Conservation (phyloP, 805 yeast genomes). For the Lipomyces sp. region DNA sequence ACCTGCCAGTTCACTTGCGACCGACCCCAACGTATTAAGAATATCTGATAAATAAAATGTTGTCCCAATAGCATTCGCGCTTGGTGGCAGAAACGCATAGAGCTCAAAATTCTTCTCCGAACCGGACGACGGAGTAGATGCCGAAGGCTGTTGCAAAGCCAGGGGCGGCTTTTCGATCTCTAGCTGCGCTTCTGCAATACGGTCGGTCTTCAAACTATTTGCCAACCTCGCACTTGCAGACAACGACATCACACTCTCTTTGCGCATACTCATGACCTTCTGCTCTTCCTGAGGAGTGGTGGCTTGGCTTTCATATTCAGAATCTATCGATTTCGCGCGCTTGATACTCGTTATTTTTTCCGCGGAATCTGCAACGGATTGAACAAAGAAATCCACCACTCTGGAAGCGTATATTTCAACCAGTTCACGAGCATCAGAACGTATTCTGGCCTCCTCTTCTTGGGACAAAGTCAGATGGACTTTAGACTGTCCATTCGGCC, state of each 20-base stretch:
- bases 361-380: conserved; percentile 20
- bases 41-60: conserved; percentile 57
- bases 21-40: conserved; percentile 51
- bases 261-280: conserved; percentile 8
- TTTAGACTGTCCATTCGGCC: conserved; percentile 49
- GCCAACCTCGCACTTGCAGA: conserved; percentile 37
- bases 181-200: conserved; percentile 16
- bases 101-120: conserved; percentile 19
- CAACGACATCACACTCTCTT: conserved; percentile 20
- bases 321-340: conserved; percentile 9
- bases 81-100: conserved; percentile 65
- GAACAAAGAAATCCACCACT: conserved; percentile 41
- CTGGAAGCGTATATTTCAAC: conserved; percentile 44
- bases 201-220: conserved; percentile 26
- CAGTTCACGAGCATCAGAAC: conserved; percentile 49
- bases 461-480: conserved; percentile 51
- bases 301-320: not conserved
- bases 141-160: conserved; percentile 3
- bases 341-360: conserved; percentile 5
- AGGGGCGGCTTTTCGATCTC: conserved; percentile 7
- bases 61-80: conserved; percentile 65
- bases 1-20: conserved; percentile 53
- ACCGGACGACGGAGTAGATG: conserved; percentile 31
- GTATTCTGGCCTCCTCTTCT: conserved; percentile 51
- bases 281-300: not conserved